Percentiles rank a stretch among this genome's conserved stretches.
Conservation (phyloP, 352 stramenopile genomes). For the Phytopythium mirpurense region DNA sequence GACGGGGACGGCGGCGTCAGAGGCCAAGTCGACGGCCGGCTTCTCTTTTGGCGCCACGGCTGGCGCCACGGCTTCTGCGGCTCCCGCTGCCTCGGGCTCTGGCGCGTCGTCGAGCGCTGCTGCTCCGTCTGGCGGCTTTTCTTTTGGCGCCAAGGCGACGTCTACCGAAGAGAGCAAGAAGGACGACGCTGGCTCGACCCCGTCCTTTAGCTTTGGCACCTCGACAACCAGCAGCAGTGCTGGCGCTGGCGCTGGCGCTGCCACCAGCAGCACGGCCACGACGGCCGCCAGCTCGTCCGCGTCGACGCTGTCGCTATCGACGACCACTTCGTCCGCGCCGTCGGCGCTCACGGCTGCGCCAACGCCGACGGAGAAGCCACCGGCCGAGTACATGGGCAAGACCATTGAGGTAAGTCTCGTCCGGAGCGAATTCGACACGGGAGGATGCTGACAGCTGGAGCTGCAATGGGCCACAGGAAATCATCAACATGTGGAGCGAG, state of each 20-base stretch:
- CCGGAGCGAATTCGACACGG: too few relatives aligned
- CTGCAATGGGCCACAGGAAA: conserved; percentile 34
- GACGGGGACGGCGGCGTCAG: conserved; percentile 4
- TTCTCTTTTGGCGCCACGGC: conserved; percentile 27
- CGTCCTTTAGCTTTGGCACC: conserved; percentile 22
- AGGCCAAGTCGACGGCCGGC: conserved; percentile 14
- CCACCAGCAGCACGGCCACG: conserved; percentile 14
- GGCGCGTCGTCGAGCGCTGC: conserved; percentile 10
- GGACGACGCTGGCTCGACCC: conserved; percentile 8
- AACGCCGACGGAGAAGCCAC: conserved; percentile 54
- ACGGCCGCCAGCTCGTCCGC: conserved; percentile 12
- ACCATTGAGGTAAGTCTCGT: conserved; percentile 59
- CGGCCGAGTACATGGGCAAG: conserved; percentile 80
- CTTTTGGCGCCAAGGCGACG: conserved; percentile 27
- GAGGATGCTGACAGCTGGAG: too few relatives aligned
- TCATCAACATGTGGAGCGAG: conserved; percentile 89
- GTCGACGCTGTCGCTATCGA: not conserved
- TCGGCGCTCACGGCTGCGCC: conserved; percentile 21
- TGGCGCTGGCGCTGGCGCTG: conserved; percentile 8
- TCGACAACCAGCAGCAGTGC: conserved; percentile 13
- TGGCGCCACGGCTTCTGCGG: conserved; percentile 1
- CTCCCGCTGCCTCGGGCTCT: conserved; percentile 10
- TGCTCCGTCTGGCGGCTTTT: conserved; percentile 27
- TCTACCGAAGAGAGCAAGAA: conserved; percentile 22
- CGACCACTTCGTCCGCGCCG: conserved; percentile 14